Evolutionary conservation across 2,329 filamentous ascomycete species (phyloP).

Genomic region (Phyllosticta paracitricarpa): DNA sequence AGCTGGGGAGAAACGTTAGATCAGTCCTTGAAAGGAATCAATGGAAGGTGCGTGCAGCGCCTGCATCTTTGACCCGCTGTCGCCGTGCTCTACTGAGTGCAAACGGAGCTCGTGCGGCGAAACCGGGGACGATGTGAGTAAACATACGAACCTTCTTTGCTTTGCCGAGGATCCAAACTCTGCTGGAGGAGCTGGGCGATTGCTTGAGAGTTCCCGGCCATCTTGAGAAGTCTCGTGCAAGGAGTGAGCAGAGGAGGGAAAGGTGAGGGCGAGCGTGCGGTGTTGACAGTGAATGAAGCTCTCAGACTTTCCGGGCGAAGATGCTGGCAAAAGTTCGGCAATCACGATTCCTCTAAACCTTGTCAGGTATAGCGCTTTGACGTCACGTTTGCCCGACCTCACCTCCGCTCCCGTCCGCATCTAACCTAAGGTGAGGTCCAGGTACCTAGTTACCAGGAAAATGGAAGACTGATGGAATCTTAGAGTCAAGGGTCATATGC

Average conservation of each 20-base stretch:
- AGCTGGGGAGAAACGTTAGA: conserved; percentile 45
- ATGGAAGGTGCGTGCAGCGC: neutral
- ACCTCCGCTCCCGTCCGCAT: neutral
- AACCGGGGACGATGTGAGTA: conserved; percentile 13
- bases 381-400: neutral
- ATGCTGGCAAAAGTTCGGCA: neutral
- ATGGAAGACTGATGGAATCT: too few species aligned
- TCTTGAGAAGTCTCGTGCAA: conserved; percentile 22
- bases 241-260: conserved; percentile 1
- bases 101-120: neutral
- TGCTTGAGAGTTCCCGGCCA: conserved; percentile 51
- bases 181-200: conserved; percentile 80
- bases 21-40: neutral
- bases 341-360: neutral
- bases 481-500: too few species aligned
- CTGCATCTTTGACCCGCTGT: neutral
- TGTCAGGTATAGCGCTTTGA: neutral
- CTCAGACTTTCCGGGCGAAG: conserved; percentile 9
- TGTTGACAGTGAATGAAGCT: conserved; percentile 4
- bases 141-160: conserved; percentile 67
- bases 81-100: neutral
- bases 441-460: too few species aligned
- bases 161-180: conserved; percentile 77
- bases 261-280: neutral
- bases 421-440: too few species aligned